Conservation (phyloP, 2,329 filamentous ascomycete genomes). For the Aspergillus sp. region DNA sequence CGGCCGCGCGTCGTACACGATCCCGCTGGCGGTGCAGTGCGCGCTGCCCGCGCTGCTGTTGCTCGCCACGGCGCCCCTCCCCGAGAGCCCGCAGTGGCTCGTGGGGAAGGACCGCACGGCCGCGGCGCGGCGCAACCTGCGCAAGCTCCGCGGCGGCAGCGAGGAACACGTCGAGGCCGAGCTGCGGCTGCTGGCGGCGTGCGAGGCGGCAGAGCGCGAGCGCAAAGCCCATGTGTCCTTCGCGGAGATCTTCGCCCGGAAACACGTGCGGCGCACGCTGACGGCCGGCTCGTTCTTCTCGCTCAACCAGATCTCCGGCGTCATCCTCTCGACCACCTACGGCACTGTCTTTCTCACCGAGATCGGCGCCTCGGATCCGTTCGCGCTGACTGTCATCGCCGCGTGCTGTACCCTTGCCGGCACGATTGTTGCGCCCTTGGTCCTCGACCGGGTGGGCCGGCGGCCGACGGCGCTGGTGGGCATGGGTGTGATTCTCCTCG, state of each 20-base stretch:
- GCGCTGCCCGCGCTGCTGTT: slow-evolving; percentile 31
- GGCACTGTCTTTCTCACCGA: slow-evolving; percentile 37
- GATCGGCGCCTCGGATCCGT: slow-evolving; percentile 32
- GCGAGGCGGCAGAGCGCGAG: slow-evolving; percentile 20
- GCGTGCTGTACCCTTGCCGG: slow-evolving; percentile 37
- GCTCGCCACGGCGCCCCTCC: slow-evolving; percentile 27
- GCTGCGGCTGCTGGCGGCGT: slow-evolving; percentile 32
- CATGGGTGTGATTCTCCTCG: slow-evolving; percentile 32
- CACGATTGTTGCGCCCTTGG: slow-evolving; percentile 34
- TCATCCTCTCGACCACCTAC: slow-evolving; percentile 39
- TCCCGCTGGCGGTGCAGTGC: slow-evolving; percentile 37
- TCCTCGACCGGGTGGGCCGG: slow-evolving; percentile 35
- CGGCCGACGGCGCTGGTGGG: slow-evolving; percentile 36
- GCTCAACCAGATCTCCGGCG: slow-evolving; percentile 36
- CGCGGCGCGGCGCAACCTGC: slow-evolving; percentile 29
- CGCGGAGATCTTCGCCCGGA: slow-evolving; percentile 36
- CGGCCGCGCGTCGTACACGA: slow-evolving; percentile 30
- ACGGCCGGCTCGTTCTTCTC: slow-evolving; percentile 36
- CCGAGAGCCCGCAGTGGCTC: slow-evolving; percentile 37
- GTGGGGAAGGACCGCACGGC: slow-evolving; percentile 27
- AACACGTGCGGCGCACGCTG: slow-evolving; percentile 36
- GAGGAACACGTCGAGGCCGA: slow-evolving; percentile 32
- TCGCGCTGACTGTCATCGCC: slow-evolving; percentile 36
- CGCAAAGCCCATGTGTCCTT: slow-evolving; percentile 26
- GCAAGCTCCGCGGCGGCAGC: slow-evolving; percentile 31